phyloP scores from a whole-genome alignment of 495 filamentous ascomycete species.

The Penicillium cosmopolitanum region DNA sequence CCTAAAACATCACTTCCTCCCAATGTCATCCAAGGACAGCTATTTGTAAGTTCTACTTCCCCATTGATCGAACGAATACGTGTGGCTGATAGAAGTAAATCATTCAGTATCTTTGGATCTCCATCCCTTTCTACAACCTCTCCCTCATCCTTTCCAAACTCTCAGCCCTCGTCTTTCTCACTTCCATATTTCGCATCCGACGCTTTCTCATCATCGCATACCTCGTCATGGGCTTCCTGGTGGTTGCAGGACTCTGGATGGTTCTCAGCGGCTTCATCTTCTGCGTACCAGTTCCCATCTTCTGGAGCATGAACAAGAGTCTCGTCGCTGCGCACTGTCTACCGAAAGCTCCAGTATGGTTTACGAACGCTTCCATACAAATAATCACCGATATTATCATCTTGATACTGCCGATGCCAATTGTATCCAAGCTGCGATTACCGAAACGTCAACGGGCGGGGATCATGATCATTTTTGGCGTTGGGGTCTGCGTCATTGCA shows the following conservation, averaged over 20 bases:
- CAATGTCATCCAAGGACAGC: slow-evolving; percentile 7
- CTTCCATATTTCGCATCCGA: slow-evolving; percentile 41
- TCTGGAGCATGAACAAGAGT: slow-evolving; percentile 27
- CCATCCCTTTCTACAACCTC: slow-evolving; percentile 47
- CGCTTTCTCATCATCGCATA: slow-evolving; percentile 33
- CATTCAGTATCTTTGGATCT: slow-evolving; percentile 39
- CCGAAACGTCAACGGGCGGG: slow-evolving; percentile 44
- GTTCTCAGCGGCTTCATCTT: slow-evolving; percentile 42
- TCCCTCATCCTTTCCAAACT: slow-evolving; percentile 49
- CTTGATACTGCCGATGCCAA: slow-evolving; percentile 49
- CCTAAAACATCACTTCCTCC: background rate
- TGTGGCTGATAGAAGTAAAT: background rate
- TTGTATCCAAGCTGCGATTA: slow-evolving; percentile 44
- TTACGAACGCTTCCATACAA: slow-evolving; percentile 49
- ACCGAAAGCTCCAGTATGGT: slow-evolving; percentile 39
- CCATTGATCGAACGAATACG: background rate
- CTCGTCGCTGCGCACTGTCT: slow-evolving; percentile 31
- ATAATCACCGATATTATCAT: slow-evolving; percentile 51
- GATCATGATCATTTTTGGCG: slow-evolving; percentile 46
- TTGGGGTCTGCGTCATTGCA: slow-evolving; percentile 50
- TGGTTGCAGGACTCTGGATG: slow-evolving; percentile 40
- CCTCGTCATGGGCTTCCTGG: slow-evolving; percentile 36
- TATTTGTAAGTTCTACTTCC: slow-evolving; percentile 18
- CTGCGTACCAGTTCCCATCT: slow-evolving; percentile 39
- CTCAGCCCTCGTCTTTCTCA: slow-evolving; percentile 45